Evolutionary conservation across 768 basidiomycete species (phyloP).

Genomic region (Suillus plorans): DNA sequence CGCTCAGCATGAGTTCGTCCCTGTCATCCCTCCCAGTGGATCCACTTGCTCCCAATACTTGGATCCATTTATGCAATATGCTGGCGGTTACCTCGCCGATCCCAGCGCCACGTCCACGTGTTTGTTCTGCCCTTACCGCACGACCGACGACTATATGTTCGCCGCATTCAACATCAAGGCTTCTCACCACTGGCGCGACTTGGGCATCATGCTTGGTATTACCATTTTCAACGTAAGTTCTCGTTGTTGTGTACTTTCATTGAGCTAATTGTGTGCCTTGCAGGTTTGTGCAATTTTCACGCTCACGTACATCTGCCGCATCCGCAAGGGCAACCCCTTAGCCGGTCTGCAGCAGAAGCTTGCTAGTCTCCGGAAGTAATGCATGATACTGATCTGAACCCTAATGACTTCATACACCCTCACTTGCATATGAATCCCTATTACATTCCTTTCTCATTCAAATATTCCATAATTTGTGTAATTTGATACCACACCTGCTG

Average conservation of each 20-base stretch:
- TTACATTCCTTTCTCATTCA: background rate
- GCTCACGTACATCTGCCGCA: slow-evolving; percentile 32
- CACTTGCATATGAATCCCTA: background rate
- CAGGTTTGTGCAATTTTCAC: slow-evolving; percentile 30
- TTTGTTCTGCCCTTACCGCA: slow-evolving; percentile 53
- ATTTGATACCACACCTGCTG: background rate
- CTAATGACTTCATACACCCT: slow-evolving; percentile 1
- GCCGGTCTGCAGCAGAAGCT: background rate
- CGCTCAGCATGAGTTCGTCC: slow-evolving; percentile 58
- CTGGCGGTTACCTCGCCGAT: slow-evolving; percentile 50
- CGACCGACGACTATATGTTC: slow-evolving; percentile 52
- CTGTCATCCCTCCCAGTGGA: slow-evolving; percentile 46
- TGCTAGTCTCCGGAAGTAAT: background rate
- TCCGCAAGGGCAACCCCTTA: slow-evolving; percentile 20
- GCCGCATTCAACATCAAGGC: slow-evolving; percentile 60
- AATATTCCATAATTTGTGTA: background rate
- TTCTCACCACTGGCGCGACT: slow-evolving; percentile 45
- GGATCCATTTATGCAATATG: slow-evolving; percentile 35
- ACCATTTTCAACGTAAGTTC: slow-evolving; percentile 44
- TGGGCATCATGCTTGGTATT: slow-evolving; percentile 45
- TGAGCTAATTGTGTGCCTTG: background rate
- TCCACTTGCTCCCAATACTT: slow-evolving; percentile 49
- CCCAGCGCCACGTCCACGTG: slow-evolving; percentile 39
- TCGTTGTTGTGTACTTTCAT: no score
- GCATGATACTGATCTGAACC: background rate